phyloP scores from a whole-genome alignment of 1,284 basidiomycete genomes.

The Leccinum subatratum region DNA sequence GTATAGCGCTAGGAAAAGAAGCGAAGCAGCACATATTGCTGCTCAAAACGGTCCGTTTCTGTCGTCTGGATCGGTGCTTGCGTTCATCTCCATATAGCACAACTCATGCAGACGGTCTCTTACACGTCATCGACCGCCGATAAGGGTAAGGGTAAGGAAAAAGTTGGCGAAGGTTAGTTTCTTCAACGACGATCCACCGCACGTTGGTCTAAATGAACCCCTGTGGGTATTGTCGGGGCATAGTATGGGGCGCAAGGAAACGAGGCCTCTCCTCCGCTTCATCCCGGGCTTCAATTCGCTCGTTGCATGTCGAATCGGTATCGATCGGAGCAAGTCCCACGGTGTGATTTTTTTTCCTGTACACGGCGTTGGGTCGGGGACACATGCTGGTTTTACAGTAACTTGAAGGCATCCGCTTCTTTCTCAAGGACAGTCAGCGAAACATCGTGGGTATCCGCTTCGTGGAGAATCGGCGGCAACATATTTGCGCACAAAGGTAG shows the following conservation, averaged over 20 bases:
- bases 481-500: constrained; percentile 61
- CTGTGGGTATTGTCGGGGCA: constrained; percentile 25
- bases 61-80: constrained; percentile 22
- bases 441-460: constrained; percentile 64
- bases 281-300: constrained; percentile 65
- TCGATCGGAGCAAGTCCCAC: constrained; percentile 62
- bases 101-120: constrained; percentile 45
- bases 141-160: constrained; percentile 40
- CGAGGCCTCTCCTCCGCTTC: constrained; percentile 31
- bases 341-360: constrained; percentile 61
- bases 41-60: constrained; percentile 50
- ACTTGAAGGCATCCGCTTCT: constrained; percentile 55
- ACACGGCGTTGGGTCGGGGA: constrained; percentile 79
- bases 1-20: constrained; percentile 63
- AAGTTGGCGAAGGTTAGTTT: constrained; percentile 38
- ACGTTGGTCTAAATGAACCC: constrained; percentile 12
- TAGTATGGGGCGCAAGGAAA: constrained; percentile 25
- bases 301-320: constrained; percentile 78
- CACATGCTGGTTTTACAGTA: constrained; percentile 67
- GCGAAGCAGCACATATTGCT: constrained; percentile 56
- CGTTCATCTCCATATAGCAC: constrained; percentile 35
- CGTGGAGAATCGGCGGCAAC: constrained; percentile 53
- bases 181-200: constrained; percentile 6
- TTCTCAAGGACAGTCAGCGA: constrained; percentile 56
- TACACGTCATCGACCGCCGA: constrained; percentile 37